phyloP scores from a whole-genome alignment of 2,329 filamentous ascomycete species.

The Cladosporium sp. region DNA sequence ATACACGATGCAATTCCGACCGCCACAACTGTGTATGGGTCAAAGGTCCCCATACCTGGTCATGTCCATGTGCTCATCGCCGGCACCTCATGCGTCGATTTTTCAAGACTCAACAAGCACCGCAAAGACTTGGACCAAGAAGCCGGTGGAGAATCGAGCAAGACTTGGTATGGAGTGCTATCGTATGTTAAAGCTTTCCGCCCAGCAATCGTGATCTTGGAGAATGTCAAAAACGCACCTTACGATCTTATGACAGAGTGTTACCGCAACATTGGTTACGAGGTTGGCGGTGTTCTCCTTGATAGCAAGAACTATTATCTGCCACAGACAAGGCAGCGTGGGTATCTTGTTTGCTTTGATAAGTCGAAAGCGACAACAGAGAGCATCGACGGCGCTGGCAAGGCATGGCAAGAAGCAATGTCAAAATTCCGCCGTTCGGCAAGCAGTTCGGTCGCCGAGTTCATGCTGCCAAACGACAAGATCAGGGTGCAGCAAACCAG shows the following conservation, averaged over 20 bases:
- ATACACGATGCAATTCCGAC: conserved; percentile 26
- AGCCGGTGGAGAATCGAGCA: conserved; percentile 60
- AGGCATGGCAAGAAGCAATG: conserved; percentile 51
- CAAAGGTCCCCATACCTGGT: conserved; percentile 55
- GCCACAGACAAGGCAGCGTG: conserved; percentile 57
- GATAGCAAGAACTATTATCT: conserved; percentile 73
- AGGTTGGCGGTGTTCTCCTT: conserved; percentile 49
- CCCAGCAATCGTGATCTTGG: conserved; percentile 67
- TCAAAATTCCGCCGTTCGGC: conserved; percentile 53
- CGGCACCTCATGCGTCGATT: conserved; percentile 75
- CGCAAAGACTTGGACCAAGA: conserved; percentile 51
- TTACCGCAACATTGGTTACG: conserved; percentile 58
- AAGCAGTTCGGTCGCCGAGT: conserved; percentile 63
- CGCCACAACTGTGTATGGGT: conserved; percentile 65
- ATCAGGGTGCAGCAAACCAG: conserved; percentile 11
- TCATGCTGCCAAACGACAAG: conserved; percentile 60
- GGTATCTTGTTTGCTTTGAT: conserved; percentile 51
- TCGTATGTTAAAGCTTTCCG: conserved; percentile 55
- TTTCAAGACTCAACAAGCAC: conserved; percentile 64
- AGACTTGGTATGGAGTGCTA: conserved; percentile 64
- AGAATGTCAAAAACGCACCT: conserved; percentile 66
- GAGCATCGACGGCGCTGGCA: not conserved
- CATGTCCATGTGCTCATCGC: conserved; percentile 66
- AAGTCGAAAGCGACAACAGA: conserved; percentile 13
- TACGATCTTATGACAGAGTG: conserved; percentile 52